A percentile compares a stretch with the other conserved stretches of the same genome.
phyloP scores from a whole-genome alignment of 169 alveolate genomes.

The Toxoplasma gondii region DNA sequence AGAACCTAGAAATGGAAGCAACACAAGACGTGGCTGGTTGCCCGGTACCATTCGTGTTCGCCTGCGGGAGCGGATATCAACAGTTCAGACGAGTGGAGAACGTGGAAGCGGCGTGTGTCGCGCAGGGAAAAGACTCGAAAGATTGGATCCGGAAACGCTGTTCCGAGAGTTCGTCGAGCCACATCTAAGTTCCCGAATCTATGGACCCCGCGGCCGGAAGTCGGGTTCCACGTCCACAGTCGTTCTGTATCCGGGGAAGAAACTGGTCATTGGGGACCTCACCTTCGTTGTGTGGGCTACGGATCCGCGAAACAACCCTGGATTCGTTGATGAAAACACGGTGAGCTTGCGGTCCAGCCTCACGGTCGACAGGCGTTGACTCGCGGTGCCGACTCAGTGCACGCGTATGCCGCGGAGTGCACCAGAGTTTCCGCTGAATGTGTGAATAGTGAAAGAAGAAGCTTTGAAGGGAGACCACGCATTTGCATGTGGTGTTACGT shows the following conservation, averaged over 20 bases:
- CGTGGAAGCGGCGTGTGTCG: neutral
- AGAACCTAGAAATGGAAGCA: neutral
- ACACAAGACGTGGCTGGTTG: neutral
- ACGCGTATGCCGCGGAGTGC: no score
- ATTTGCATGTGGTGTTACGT: no score
- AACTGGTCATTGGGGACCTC: constrained; percentile 62
- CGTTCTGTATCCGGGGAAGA: constrained; percentile 67
- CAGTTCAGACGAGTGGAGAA: neutral
- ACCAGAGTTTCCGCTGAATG: no score
- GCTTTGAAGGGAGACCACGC: no score
- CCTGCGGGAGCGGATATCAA: neutral
- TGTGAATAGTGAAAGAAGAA: no score
- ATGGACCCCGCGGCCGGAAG: neutral
- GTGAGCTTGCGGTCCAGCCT: constrained; percentile 7
- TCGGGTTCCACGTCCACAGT: constrained; percentile 42
- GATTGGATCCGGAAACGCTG: neutral
- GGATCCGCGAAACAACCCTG: constrained; percentile 69
- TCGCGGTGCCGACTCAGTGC: neutral
- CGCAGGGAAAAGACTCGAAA: neutral
- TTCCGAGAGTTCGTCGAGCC: constrained; percentile 63
- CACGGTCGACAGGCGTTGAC: neutral
- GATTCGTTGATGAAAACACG: constrained; percentile 67
- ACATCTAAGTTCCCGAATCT: constrained; percentile 6
- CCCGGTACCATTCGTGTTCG: neutral
- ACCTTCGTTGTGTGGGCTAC: constrained; percentile 72